Evolutionary conservation across 257 asterid genomes (phyloP).

Genomic region (Voacanga thouarsii): DNA sequence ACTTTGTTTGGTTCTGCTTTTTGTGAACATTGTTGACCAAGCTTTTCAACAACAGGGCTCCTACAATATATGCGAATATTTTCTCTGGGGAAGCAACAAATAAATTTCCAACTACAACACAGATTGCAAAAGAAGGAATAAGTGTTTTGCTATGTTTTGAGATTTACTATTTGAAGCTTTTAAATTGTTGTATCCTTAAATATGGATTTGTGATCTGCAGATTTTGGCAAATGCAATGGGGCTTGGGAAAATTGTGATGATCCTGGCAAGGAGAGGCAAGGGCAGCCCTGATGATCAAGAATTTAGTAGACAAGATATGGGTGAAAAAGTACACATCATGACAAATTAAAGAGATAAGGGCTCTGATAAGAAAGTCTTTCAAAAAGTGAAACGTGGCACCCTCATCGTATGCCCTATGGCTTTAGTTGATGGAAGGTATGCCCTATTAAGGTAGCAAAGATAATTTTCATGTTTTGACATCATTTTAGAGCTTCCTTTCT

Average conservation of each 20-base stretch:
- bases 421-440: constrained; percentile 80
- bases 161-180: not conserved
- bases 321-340: constrained; percentile 22
- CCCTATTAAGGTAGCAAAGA: not conserved
- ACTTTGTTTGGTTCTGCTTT: not conserved
- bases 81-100: constrained; percentile 88
- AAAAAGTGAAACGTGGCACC: constrained; percentile 70
- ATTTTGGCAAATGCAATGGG: constrained; percentile 94
- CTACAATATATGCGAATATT: constrained; percentile 63
- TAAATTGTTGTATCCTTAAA: not conserved
- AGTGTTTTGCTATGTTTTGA: constrained; percentile 6
- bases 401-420: constrained; percentile 91
- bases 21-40: constrained; percentile 11
- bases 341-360: constrained; percentile 22
- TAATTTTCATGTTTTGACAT: not conserved
- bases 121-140: constrained; percentile 79
- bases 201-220: constrained; percentile 31
- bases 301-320: constrained; percentile 14
- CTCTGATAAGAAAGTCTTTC: constrained; percentile 17
- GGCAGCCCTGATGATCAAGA: constrained; percentile 46
- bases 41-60: constrained; percentile 57
- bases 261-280: constrained; percentile 54
- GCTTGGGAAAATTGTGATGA: constrained; percentile 91
- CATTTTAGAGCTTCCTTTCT: not conserved
- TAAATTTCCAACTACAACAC: constrained; percentile 61